Evolutionary conservation across 163 green algal species (phyloP).

Genomic region (Dunaliella salina): DNA sequence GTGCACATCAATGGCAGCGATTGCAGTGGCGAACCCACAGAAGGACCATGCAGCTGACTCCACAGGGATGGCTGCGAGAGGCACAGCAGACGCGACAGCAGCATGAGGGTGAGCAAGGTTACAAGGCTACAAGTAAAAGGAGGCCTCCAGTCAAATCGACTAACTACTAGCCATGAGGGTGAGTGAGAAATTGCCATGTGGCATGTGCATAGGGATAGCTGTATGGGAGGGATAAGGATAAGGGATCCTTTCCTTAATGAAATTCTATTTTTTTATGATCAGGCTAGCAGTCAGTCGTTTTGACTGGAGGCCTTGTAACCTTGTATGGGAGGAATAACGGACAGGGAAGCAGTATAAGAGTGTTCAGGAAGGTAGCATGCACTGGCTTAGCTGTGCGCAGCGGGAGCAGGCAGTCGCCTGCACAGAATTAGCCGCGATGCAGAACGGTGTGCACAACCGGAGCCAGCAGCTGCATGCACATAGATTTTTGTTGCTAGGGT

Average conservation of each 20-base stretch:
- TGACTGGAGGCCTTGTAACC: too few species aligned
- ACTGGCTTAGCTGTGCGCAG: background rate
- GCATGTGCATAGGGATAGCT: too few species aligned
- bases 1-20: constrained; percentile 38
- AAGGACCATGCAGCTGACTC: constrained; percentile 42
- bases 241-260: too few species aligned
- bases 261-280: too few species aligned
- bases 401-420: background rate
- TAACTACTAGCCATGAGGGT: background rate
- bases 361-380: background rate
- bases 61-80: constrained; percentile 33
- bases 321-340: too few species aligned
- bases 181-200: background rate
- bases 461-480: background rate
- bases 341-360: background rate
- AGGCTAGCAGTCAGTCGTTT: too few species aligned
- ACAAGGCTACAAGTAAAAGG: too few species aligned
- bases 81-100: background rate
- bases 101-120: background rate
- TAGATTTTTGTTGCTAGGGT: too few species aligned
- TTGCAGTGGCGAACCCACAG: constrained; percentile 36
- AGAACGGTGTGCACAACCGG: background rate
- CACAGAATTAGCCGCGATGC: too few species aligned
- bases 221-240: too few species aligned
- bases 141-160: background rate